phyloP scores from a whole-genome alignment of 129 eudicot genomes.

The Chrysanthemum seticuspe region DNA sequence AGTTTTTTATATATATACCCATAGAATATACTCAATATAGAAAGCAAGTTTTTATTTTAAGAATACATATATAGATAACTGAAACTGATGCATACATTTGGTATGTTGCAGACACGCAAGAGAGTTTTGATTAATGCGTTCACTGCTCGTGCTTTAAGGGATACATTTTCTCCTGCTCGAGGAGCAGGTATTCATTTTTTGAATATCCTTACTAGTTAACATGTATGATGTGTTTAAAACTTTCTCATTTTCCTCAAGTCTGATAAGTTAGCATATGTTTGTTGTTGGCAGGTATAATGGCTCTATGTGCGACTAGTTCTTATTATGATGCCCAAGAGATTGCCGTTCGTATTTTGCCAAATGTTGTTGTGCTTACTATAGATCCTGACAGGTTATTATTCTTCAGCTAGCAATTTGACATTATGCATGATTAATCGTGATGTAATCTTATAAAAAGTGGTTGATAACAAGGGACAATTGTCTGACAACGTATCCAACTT shows the following conservation, averaged over 20 bases:
- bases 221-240: background rate
- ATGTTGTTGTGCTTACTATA: slow-evolving; percentile 77
- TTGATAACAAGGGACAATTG: too few relatives aligned
- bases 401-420: slow-evolving; percentile 72
- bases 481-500: too few relatives aligned
- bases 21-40: too few relatives aligned
- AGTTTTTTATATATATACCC: slow-evolving; percentile 20
- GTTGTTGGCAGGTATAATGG: slow-evolving; percentile 74
- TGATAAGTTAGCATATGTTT: slow-evolving; percentile 23
- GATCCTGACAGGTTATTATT: slow-evolving; percentile 91
- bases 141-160: slow-evolving; percentile 95
- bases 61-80: background rate
- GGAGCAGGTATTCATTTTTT: slow-evolving; percentile 70
- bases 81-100: slow-evolving; percentile 18
- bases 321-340: slow-evolving; percentile 79
- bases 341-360: slow-evolving; percentile 83
- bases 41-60: too few relatives aligned
- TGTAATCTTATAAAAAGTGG: too few relatives aligned
- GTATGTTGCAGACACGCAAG: slow-evolving; percentile 67
- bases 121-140: slow-evolving; percentile 90
- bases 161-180: slow-evolving; percentile 91
- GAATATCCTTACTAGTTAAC: slow-evolving; percentile 7
- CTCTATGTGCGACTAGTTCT: slow-evolving; percentile 84
- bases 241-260: slow-evolving; percentile 8
- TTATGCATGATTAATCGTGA: slow-evolving; percentile 14